phyloP scores from a whole-genome alignment of 306 rosid genomes.

The Acacia melanoxylon region DNA sequence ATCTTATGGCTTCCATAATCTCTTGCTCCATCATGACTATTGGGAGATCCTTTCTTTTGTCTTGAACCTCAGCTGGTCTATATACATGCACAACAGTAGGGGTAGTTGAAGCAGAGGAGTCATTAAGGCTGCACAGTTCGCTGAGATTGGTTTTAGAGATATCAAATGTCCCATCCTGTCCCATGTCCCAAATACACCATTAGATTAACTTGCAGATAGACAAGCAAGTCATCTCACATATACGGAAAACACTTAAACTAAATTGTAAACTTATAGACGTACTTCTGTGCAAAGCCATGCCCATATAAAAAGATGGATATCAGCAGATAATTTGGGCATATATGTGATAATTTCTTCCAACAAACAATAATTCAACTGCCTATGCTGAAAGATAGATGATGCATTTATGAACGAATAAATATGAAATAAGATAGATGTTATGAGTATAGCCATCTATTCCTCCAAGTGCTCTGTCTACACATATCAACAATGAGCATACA shows the following conservation, averaged over 20 bases:
- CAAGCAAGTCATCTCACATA: slow-evolving; percentile 7
- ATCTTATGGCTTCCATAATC: slow-evolving; percentile 91
- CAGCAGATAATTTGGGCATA: background rate
- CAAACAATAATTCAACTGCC: background rate
- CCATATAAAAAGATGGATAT: background rate
- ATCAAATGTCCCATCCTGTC: slow-evolving; percentile 48
- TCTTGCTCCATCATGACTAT: slow-evolving; percentile 98
- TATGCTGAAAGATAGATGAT: background rate
- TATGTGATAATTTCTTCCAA: slow-evolving; percentile 20
- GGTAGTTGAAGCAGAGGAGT: slow-evolving; percentile 30
- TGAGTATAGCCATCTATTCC: background rate
- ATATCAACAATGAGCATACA: slow-evolving; percentile 16
- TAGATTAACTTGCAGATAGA: slow-evolving; percentile 4
- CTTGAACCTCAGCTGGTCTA: slow-evolving; percentile 74
- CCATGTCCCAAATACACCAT: slow-evolving; percentile 34
- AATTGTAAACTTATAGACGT: background rate
- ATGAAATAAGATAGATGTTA: background rate
- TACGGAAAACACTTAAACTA: background rate
- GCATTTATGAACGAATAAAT: background rate
- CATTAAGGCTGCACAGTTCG: slow-evolving; percentile 32
- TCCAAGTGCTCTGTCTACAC: slow-evolving; percentile 3
- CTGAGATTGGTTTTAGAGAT: slow-evolving; percentile 28
- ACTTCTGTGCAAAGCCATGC: background rate
- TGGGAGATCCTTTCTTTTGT: slow-evolving; percentile 85
- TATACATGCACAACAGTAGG: slow-evolving; percentile 80